Evolutionary conservation across 768 basidiomycete genomes (phyloP), one percentile per base, ranked within the genome.

Genomic region (Phylloporus sp.): DNA sequence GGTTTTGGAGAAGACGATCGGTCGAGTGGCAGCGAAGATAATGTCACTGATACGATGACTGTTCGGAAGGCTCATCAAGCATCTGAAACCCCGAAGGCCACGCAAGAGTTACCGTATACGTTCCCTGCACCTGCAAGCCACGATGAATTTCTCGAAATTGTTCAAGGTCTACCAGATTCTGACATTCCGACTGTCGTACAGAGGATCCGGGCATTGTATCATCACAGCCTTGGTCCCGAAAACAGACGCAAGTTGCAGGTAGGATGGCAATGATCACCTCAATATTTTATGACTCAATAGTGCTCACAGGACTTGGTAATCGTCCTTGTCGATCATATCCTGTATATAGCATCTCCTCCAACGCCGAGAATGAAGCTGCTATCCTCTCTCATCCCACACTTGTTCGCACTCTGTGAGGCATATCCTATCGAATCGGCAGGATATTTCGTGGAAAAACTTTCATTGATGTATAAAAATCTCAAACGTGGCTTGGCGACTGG

Each of bases 191-290:
- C 73, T 0, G 90, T 97, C 2, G 73, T 97, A 28, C 86, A 97
- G 59, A 86, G 96, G 35, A 93, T 98, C 37, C 80, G 94, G 10
- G 78, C 90, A 1, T 69, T 98, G 8, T 84, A 96, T 60, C 96
- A 99, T 61, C 88, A 94, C 1, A 95, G 90, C 60, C 72, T 98
- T n/a, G 83, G 80, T 2, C 80, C 84, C 17, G 92, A 89, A 17
- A 98, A 99, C 71, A 96, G 93, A 61, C 76, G 79, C 62, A 96
- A 89, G 68, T 72, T 98, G 18, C 90, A 95, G 80, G 94, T 90
- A 52, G 41, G 75, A 63, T 28, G 21, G 15, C 3, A n/a, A 13
- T 36, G 20, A 32, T 47, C 21, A 27, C 17, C 38, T 26, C 44
- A 14, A 9, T 44, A 20, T 51, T 8, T 17, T 10, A 15, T 17